Percentiles rank a stretch among this genome's conserved stretches.
phyloP scores from a whole-genome alignment of 2,329 filamentous ascomycete genomes.

The Anthostomella pinea region DNA sequence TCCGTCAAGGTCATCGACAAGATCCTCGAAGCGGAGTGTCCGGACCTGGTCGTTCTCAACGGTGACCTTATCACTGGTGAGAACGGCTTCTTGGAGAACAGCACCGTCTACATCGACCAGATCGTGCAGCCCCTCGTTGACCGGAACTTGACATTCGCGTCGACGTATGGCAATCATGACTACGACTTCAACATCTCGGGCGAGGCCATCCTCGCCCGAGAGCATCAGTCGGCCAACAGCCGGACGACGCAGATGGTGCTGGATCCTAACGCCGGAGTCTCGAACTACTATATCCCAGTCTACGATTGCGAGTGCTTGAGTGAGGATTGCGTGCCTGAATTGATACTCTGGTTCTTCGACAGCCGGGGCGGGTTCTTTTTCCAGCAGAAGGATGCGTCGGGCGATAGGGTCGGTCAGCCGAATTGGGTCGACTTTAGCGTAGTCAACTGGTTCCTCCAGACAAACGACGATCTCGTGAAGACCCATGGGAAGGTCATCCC shows the following conservation, averaged over 20 bases:
- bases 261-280: slow-evolving; percentile 35
- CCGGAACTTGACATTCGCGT: slow-evolving; percentile 58
- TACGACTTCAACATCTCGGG: slow-evolving; percentile 56
- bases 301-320: slow-evolving; percentile 35
- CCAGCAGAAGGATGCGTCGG: slow-evolving; percentile 33
- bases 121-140: slow-evolving; percentile 57
- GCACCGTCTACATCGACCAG: slow-evolving; percentile 55
- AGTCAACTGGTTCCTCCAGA: slow-evolving; percentile 43
- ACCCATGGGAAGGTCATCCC: slow-evolving; percentile 37
- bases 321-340: slow-evolving; percentile 34
- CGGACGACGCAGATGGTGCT: slow-evolving; percentile 41
- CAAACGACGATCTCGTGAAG: slow-evolving; percentile 28
- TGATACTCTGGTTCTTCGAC: slow-evolving; percentile 72
- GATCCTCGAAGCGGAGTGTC: slow-evolving; percentile 55
- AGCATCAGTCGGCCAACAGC: slow-evolving; percentile 37
- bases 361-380: slow-evolving; percentile 56
- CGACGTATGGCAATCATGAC: slow-evolving; percentile 72
- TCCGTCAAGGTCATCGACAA: slow-evolving; percentile 54
- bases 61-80: slow-evolving; percentile 72
- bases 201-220: slow-evolving; percentile 39
- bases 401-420: slow-evolving; percentile 34
- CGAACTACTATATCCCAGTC: slow-evolving; percentile 49
- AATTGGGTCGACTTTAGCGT: slow-evolving; percentile 46
- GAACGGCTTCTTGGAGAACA: slow-evolving; percentile 53
- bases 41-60: slow-evolving; percentile 65